Base-by-base conservation (phyloP, 805 yeast genomes). In the Clavispora santaluciae region DNA sequence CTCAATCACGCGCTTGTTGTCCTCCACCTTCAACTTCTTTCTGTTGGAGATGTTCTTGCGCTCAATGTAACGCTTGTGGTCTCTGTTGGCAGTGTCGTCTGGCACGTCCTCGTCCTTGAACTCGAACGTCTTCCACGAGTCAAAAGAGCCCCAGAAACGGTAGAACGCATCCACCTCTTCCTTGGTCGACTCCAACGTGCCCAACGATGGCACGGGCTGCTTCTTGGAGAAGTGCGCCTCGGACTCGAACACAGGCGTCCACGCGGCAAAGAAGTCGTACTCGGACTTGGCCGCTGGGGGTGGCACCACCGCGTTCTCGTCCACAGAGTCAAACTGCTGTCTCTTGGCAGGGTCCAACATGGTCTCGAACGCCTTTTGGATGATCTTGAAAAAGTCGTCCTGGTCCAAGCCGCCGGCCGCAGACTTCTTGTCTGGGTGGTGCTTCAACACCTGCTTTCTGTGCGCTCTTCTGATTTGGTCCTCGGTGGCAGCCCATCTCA, bases 101-200 rank as follows among this genome's bases (percentile, higher is more conserved):
- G 99, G 99, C 59, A 90, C 96, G 63, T 93, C 99, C 75, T 93
- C 99, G 63, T 93, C 99, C 66, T 89, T 79, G 73, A 90, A 93
- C 73, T 93, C 99, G 63, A 93, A 93, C 36, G 95, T 76, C 76
- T 96, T 86, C 99, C 99, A 93, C 16, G 98, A 91, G 70, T 93
- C 96, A 53, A 90, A 86, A 66, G 84, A 83, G 67, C 83, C 83
- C 85, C 93, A 93, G 79, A 88, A 91, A 54, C 79, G 77, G 76
- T 91, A 91, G 72, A 95, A 90, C 39, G 72, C 73, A 57, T 86
- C 95, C 46, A 90, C 95, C 45, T 85, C 91, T 41, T 78, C 80
- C 73, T 86, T 87, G 44, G 86, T 47, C 41, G 91, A 61, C 30
- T 78, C 74, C 37, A 71, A 60, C 49, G 70, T 75, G 51, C 99